phyloP scores from a whole-genome alignment of 257 asterid genomes.

The Nicotiana undulata region DNA sequence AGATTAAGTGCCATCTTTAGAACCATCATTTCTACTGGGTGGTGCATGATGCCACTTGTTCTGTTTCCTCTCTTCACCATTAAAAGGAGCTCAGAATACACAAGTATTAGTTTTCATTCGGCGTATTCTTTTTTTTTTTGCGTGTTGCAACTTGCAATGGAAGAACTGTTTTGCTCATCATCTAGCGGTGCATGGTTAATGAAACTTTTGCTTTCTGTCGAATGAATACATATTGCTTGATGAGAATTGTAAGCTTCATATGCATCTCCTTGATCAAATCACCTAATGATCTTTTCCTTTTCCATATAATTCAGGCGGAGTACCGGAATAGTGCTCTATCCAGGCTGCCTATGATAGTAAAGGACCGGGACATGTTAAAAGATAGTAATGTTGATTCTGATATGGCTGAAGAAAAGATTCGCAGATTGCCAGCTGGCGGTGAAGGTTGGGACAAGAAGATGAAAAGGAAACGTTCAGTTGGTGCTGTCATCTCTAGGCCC shows the following conservation, averaged over 20 bases:
- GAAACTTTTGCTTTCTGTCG: neutral
- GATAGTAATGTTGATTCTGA: constrained; percentile 56
- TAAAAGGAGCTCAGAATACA: neutral
- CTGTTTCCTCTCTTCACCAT: neutral
- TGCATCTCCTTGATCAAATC: neutral
- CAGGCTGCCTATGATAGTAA: constrained; percentile 55
- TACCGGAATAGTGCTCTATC: constrained; percentile 50
- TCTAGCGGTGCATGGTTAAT: neutral
- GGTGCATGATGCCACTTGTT: neutral
- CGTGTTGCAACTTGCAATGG: neutral
- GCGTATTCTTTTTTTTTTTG: neutral
- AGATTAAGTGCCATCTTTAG: neutral
- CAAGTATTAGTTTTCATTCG: neutral
- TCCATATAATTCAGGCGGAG: constrained; percentile 52
- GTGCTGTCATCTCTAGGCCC: constrained; percentile 66
- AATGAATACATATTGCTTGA: neutral
- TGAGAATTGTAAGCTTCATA: neutral
- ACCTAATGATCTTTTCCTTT: neutral
- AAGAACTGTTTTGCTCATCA: neutral
- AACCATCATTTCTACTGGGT: neutral
- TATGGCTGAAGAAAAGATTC: constrained; percentile 63
- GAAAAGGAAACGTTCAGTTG: constrained; percentile 95
- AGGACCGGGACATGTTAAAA: constrained; percentile 68
- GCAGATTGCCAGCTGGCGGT: constrained; percentile 83
- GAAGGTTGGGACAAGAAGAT: constrained; percentile 96